A percentile compares a stretch with the other conserved stretches of the same genome.
Conservation (phyloP, 2,329 filamentous ascomycete genomes). For the Arthroderma sp. region DNA sequence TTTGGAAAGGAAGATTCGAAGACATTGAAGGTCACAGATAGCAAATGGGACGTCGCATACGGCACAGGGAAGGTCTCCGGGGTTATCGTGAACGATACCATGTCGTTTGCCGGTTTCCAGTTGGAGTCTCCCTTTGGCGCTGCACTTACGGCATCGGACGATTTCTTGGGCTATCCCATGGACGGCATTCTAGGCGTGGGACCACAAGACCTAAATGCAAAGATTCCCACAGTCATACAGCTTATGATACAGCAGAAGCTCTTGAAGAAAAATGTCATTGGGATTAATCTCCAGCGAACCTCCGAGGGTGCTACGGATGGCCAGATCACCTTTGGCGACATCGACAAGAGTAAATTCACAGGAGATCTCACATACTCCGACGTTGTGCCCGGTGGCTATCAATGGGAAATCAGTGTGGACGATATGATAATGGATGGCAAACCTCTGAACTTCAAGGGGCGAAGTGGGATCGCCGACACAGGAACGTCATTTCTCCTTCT, state of each 20-base stretch:
- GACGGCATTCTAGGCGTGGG: slow-evolving; percentile 78
- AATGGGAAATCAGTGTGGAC: slow-evolving; percentile 63
- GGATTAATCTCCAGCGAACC: slow-evolving; percentile 56
- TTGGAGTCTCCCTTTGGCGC: slow-evolving; percentile 52
- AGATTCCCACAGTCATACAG: slow-evolving; percentile 55
- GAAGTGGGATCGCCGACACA: slow-evolving; percentile 65
- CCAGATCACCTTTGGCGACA: slow-evolving; percentile 62
- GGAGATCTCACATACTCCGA: slow-evolving; percentile 58
- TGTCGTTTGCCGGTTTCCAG: slow-evolving; percentile 53
- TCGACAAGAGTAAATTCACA: slow-evolving; percentile 54
- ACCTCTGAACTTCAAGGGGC: slow-evolving; percentile 41
- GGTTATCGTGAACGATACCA: slow-evolving; percentile 50
- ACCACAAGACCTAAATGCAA: slow-evolving; percentile 43
- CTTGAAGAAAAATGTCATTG: slow-evolving; percentile 56
- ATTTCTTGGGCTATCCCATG: slow-evolving; percentile 69
- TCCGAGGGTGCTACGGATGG: slow-evolving; percentile 57
- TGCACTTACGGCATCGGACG: slow-evolving; percentile 56
- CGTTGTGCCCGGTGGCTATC: slow-evolving; percentile 40
- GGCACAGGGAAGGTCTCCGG: slow-evolving; percentile 66
- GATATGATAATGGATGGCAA: slow-evolving; percentile 52
- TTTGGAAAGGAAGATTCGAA: slow-evolving; percentile 57
- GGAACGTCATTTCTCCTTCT: slow-evolving; percentile 72
- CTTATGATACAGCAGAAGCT: slow-evolving; percentile 45
- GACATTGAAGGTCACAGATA: slow-evolving; percentile 44
- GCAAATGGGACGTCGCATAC: slow-evolving; percentile 57